These are phyloP conservation scores for Trichoderma simmonsii DNA, from an alignment of 2,329 filamentous ascomycete species.

Conservation along the genomic window DNA sequence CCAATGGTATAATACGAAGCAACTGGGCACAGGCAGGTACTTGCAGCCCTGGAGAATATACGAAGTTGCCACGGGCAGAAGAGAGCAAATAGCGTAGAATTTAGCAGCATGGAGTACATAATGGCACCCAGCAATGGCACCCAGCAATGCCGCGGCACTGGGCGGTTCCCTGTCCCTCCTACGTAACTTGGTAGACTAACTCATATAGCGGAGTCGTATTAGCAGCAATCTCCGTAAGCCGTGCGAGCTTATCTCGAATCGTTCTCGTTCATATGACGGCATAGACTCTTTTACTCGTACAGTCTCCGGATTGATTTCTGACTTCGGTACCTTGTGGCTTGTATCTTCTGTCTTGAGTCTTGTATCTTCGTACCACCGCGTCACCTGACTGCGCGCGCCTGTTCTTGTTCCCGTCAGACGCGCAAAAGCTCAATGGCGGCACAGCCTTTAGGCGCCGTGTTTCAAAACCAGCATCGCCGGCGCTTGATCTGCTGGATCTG, in stretches of 20 bases:
- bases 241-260: neutral
- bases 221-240: neutral
- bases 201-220: neutral
- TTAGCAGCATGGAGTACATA: neutral
- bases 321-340: neutral
- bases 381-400: slow-evolving; percentile 29
- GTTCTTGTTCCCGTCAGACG: slow-evolving; percentile 13
- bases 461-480: neutral
- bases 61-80: neutral
- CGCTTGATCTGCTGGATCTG: neutral
- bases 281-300: neutral
- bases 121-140: neutral
- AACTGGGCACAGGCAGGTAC: neutral
- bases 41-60: too few species aligned
- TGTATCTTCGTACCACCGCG: slow-evolving; percentile 13
- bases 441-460: neutral
- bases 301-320: too few species aligned
- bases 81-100: neutral
- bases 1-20: neutral
- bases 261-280: neutral
- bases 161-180: neutral
- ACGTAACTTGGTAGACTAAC: neutral
- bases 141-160: neutral
- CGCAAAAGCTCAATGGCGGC: neutral
- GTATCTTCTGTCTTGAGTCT: neutral